Evolutionary conservation across 495 filamentous ascomycete genomes (phyloP), one percentile per base, ranked within the genome.

Genomic region (Penicillium herquei): DNA sequence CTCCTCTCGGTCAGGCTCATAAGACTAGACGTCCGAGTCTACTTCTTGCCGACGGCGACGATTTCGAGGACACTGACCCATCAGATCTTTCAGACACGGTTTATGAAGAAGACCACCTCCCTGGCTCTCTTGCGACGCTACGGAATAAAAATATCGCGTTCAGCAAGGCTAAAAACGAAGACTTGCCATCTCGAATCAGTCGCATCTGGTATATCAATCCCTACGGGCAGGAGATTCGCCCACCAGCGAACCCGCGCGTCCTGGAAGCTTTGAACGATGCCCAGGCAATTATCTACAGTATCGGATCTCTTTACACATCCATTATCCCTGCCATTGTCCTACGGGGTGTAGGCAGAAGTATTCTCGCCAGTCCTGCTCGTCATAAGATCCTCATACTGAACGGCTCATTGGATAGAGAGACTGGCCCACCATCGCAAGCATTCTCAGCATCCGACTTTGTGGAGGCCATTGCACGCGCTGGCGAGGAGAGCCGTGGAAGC

Each of bases 141-240:
- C 84, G 91, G 12, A 83, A 87, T 50, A 88, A 85, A 45, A 87
- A 92, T 63, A 89, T 97, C 59, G 70, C 73, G 21, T 94, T 96
- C 72, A 83, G 76, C 72, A 98, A 98, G 69, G 66, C 74, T 41
- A 62, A 79, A n/a, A 79, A 87, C 62, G 79, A 86, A 41, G 88
- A 91, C 51, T 79, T 97, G 7, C 80, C 88, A 0, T 80, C 87
- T 7, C 82, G 87, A 37, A 96, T 98, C 59, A 74, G 82, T 59
- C 80, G 93, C 7, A 81, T 98, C 58, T 97, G 90, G 91, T 98
- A 97, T 74, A 97, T 98, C 72, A 97, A 96, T 69, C 91, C 91
- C 1, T 98, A 96, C 73, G 93, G 93, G 26, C 83, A 87, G 62
- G 92, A 96, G 70, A 96, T 98, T 66, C 81, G 85, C 21, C 89